Evolutionary conservation across 2,329 filamentous ascomycete genomes (phyloP).

Genomic region (Ceratocystis smalleyi): DNA sequence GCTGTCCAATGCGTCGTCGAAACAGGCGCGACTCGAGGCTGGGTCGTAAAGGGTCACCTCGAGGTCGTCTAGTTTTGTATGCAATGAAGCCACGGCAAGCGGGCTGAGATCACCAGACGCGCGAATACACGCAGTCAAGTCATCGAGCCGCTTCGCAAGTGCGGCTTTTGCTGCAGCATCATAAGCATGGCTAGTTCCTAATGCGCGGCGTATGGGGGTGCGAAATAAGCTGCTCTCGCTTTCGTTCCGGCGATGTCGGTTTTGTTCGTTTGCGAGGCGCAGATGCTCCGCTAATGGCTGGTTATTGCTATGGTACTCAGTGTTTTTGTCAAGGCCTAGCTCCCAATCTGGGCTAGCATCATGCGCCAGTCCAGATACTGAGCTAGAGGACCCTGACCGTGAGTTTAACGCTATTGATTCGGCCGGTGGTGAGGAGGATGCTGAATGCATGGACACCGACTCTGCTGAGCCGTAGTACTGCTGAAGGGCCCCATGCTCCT

Average conservation of each 20-base stretch:
- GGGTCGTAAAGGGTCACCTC: constrained; percentile 13
- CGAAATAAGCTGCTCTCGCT: constrained; percentile 9
- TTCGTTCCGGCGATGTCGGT: constrained; percentile 9
- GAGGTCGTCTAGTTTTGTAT: constrained; percentile 13
- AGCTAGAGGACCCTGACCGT: not conserved
- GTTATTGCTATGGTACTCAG: not conserved
- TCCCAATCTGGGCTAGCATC: not conserved
- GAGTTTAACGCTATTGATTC: not conserved
- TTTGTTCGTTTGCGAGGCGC: constrained; percentile 2
- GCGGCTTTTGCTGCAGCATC: constrained; percentile 15
- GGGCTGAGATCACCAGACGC: constrained; percentile 13
- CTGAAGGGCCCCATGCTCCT: not conserved
- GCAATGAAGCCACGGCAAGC: constrained; percentile 12
- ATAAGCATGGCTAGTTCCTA: constrained; percentile 16
- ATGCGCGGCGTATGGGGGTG: constrained; percentile 12
- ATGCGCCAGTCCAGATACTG: not conserved
- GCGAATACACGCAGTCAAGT: constrained; percentile 11
- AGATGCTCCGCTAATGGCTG: constrained; percentile 5
- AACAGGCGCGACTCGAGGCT: constrained; percentile 9
- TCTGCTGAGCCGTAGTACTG: not conserved
- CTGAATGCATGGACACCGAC: constrained; percentile 1
- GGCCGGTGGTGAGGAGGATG: not conserved
- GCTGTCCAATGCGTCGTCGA: constrained; percentile 9
- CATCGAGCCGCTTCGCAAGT: constrained; percentile 15
- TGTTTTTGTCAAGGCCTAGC: not conserved